These are phyloP conservation scores for Maudiozyma humilis DNA, from an alignment of 1,139 yeast genomes.

Conservation along the genomic window DNA sequence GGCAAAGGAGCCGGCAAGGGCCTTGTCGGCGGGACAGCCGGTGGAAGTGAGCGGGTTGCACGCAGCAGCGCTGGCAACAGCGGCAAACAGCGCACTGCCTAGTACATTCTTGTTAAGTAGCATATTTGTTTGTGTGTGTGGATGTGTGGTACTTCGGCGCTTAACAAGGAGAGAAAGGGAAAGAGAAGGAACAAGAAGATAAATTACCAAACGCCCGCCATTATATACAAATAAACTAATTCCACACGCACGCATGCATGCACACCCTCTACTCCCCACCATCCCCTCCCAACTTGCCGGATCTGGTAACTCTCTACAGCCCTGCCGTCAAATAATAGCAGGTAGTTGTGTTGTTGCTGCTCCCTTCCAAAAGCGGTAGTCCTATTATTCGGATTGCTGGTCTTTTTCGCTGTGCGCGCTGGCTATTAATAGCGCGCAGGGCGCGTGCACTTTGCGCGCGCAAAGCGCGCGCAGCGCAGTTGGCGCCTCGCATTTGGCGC, in stretches of 20 bases:
- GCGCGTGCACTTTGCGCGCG: background rate
- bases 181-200: background rate
- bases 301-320: background rate
- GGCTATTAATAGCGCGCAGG: background rate
- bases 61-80: slow-evolving; percentile 16
- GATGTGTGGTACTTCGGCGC: background rate
- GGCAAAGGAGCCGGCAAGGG: slow-evolving; percentile 46
- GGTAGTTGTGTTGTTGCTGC: background rate
- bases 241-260: background rate
- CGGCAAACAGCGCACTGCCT: background rate
- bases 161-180: background rate
- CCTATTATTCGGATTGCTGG: background rate
- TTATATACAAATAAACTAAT: no score
- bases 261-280: background rate
- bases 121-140: background rate
- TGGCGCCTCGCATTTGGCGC: no score
- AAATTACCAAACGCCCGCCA: no score
- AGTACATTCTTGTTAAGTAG: slow-evolving; percentile 1
- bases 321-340: background rate
- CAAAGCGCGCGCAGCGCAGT: background rate
- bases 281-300: background rate
- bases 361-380: background rate
- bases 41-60: slow-evolving; percentile 38
- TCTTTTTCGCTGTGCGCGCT: background rate
- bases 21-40: slow-evolving; percentile 43